Percentiles rank a stretch among this genome's conserved stretches.
These are phyloP conservation scores for Corchorus olitorius DNA, from an alignment of 345 rosid genomes.

Conservation along the genomic window DNA sequence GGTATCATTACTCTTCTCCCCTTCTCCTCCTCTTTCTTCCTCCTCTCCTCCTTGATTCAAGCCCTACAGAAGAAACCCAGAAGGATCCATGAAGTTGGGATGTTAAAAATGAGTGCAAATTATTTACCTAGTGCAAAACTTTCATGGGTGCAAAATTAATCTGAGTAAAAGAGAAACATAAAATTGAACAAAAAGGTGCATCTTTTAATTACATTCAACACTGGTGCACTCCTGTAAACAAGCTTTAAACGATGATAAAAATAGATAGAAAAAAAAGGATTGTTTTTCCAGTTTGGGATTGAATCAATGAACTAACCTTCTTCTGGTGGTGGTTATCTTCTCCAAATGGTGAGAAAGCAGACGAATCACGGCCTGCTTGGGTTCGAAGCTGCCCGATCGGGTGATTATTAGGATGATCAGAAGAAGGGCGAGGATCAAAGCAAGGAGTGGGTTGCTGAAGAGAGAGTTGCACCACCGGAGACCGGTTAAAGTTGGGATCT, in stretches of 20 bases:
- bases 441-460: conserved; percentile 11
- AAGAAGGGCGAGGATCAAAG: conserved; percentile 31
- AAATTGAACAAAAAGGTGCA: conserved; percentile 5
- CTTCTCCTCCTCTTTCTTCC: conserved; percentile 34
- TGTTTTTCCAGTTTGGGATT: not conserved
- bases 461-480: conserved; percentile 62
- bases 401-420: conserved; percentile 46
- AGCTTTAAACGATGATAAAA: not conserved
- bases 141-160: conserved; percentile 36
- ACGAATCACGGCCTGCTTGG: conserved; percentile 24
- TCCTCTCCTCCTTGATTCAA: conserved; percentile 21
- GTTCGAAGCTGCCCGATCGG: conserved; percentile 33
- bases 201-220: conserved; percentile 24
- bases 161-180: not conserved
- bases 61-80: conserved; percentile 29
- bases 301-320: conserved; percentile 39
- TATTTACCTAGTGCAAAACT: conserved; percentile 1
- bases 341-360: conserved; percentile 6
- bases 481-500: conserved; percentile 65
- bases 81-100: conserved; percentile 23
- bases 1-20: conserved; percentile 46
- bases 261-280: not conserved
- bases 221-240: conserved; percentile 43
- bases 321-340: conserved; percentile 17
- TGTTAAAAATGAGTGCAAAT: too few species aligned